A percentile compares a stretch with the other conserved stretches of the same genome.
These are phyloP conservation scores for Syzygium aqueum DNA, from an alignment of 345 rosid species.

Conservation along the genomic window DNA sequence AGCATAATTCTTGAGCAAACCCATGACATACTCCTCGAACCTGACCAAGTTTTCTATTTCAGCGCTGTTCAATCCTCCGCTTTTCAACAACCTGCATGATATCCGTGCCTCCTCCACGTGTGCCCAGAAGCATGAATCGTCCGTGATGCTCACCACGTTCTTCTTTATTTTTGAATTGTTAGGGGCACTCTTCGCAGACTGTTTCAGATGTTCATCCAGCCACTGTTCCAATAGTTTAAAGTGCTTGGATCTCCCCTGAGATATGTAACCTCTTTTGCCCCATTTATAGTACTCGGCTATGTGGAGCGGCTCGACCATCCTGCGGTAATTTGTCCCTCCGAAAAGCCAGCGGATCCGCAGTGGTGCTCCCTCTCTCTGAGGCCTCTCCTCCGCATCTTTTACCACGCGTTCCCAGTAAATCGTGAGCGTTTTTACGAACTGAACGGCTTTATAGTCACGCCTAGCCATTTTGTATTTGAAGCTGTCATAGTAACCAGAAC, in stretches of 20 bases:
- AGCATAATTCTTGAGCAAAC: constrained; percentile 20
- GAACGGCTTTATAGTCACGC: not conserved
- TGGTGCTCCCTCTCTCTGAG: constrained; percentile 24
- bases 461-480: constrained; percentile 8
- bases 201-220: constrained; percentile 10
- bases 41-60: constrained; percentile 3
- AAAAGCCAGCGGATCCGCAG: constrained; percentile 25
- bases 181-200: not conserved
- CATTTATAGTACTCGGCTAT: constrained; percentile 49
- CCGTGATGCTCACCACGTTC: constrained; percentile 14
- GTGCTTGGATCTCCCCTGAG: constrained; percentile 35
- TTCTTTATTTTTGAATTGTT: constrained; percentile 2
- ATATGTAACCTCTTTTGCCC: constrained; percentile 16
- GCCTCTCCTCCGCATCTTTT: constrained; percentile 39
- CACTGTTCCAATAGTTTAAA: constrained; percentile 40
- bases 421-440: constrained; percentile 15
- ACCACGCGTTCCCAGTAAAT: constrained; percentile 40
- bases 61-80: not conserved
- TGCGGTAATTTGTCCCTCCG: constrained; percentile 42
- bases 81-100: constrained; percentile 2
- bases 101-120: constrained; percentile 59
- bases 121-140: constrained; percentile 86
- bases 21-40: constrained; percentile 39
- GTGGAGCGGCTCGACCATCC: constrained; percentile 75
- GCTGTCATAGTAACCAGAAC: constrained; percentile 50